phyloP scores from a whole-genome alignment of 495 filamentous ascomycete genomes.

The Aspergillus mulundensis region DNA sequence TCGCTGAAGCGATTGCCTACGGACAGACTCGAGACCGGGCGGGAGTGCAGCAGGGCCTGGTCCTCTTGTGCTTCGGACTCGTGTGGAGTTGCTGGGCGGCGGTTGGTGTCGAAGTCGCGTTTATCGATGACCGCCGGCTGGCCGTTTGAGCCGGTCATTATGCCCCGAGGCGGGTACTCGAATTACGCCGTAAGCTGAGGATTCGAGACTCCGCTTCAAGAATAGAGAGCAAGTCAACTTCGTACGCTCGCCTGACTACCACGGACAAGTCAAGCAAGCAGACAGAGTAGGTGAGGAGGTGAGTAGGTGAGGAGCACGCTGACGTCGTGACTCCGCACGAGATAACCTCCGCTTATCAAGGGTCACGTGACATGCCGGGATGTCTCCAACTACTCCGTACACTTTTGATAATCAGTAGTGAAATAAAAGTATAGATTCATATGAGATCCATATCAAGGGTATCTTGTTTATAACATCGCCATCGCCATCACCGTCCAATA shows the following conservation, averaged over 20 bases:
- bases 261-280: background rate
- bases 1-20: slow-evolving; percentile 20
- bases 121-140: slow-evolving; percentile 42
- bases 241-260: background rate
- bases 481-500: background rate
- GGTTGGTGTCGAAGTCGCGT: slow-evolving; percentile 57
- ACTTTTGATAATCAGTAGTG: too few relatives aligned
- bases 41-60: slow-evolving; percentile 15
- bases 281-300: background rate
- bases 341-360: slow-evolving; percentile 24
- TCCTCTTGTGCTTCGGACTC: slow-evolving; percentile 24
- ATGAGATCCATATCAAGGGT: slow-evolving; percentile 13
- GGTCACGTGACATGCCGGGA: slow-evolving; percentile 29
- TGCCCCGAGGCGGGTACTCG: background rate
- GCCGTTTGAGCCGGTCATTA: slow-evolving; percentile 29
- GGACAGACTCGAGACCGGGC: slow-evolving; percentile 23
- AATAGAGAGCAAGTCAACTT: background rate
- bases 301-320: background rate
- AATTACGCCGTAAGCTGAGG: background rate
- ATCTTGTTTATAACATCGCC: slow-evolving; percentile 11
- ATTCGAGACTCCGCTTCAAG: background rate
- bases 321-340: slow-evolving; percentile 8
- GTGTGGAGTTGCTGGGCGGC: slow-evolving; percentile 38
- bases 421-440: background rate
- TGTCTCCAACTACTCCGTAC: too few relatives aligned